Base-by-base conservation (phyloP, 2,329 filamentous ascomycete species). In the Didymella keratinophila region DNA sequence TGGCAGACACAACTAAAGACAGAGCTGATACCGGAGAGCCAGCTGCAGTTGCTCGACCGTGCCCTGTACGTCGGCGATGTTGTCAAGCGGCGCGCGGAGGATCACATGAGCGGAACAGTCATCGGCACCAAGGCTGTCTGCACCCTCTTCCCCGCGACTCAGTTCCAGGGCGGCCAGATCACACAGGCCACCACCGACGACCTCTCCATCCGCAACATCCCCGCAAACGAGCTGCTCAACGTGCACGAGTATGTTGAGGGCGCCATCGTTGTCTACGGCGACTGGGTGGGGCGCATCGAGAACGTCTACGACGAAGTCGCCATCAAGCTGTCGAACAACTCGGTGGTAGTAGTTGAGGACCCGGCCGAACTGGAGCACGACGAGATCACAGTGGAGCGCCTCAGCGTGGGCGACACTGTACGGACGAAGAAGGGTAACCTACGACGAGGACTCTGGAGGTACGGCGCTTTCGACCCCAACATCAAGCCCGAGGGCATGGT, bases 221-320 rank as follows among this genome's bases (percentile, higher is more conserved):
- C 80, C 4, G 72, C 78, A 4, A 72, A 77, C 49, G 83, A 85
- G 58, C 70, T 85, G 7, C 71, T 73, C 54, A 76, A 77, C 53
- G 76, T 79, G 12, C 76, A 81, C 58, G 74, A 82, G 46, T 81
- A 80, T 60, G 68, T 76, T 6, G 80, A 82, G 59, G 83, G 83
- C 4, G 82, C 84, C 51, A 76, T 83, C 30, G 76, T 87, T 21
- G 76, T 86, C 12, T 84, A 83, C 67, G 76, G 81, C 18, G 79
- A 84, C 62, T 87, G 85, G 82, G 69, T 87, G 4, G 86, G 86
- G 1, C 72, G 80, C 11, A 79, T 88, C 4, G 78, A 82, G 49
- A 77, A 80, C 2, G 76, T 83, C 43, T 76, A 79, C 28, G 79
- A 83, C 46, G 80, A 83, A 50, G 76, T 86, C 14, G 78, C 82